Conservation (phyloP, 1,139 yeast species). For the Taphrina communis region DNA sequence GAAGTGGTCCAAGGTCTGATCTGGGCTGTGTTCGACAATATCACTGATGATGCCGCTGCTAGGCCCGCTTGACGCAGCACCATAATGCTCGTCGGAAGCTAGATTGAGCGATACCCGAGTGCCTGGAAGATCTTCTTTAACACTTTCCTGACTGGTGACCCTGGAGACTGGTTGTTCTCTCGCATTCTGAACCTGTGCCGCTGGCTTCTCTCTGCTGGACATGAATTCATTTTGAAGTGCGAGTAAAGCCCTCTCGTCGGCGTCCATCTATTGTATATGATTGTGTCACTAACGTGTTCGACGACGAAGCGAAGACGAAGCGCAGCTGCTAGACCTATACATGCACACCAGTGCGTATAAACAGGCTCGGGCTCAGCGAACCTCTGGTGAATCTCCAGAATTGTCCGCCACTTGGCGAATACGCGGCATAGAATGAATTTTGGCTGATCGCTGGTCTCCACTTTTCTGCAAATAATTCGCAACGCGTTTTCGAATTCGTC, state of each 20-base stretch:
- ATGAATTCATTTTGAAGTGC: conserved; percentile 14
- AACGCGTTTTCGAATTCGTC: neutral
- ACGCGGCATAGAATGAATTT: neutral
- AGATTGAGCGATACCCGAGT: neutral
- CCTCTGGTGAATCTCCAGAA: too few relatives aligned
- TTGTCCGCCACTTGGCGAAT: too few relatives aligned
- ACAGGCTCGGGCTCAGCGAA: too few relatives aligned
- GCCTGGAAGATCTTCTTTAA: conserved; percentile 8
- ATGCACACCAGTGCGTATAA: neutral
- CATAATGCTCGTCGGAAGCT: neutral
- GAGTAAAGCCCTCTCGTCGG: conserved; percentile 13
- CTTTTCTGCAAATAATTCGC: neutral
- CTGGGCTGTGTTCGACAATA: conserved; percentile 12
- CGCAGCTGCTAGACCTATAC: neutral
- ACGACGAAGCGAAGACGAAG: neutral
- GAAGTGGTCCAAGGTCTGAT: neutral
- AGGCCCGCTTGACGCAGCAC: neutral
- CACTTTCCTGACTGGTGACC: neutral
- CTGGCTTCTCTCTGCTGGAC: conserved; percentile 4
- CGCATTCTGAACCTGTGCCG: conserved; percentile 1
- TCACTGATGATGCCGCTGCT: conserved; percentile 19
- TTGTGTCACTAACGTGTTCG: neutral
- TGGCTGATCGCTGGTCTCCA: neutral
- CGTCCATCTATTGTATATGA: neutral
- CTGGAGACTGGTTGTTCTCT: neutral